phyloP scores from a whole-genome alignment of 768 basidiomycete genomes.

The Lactarius indigo region DNA sequence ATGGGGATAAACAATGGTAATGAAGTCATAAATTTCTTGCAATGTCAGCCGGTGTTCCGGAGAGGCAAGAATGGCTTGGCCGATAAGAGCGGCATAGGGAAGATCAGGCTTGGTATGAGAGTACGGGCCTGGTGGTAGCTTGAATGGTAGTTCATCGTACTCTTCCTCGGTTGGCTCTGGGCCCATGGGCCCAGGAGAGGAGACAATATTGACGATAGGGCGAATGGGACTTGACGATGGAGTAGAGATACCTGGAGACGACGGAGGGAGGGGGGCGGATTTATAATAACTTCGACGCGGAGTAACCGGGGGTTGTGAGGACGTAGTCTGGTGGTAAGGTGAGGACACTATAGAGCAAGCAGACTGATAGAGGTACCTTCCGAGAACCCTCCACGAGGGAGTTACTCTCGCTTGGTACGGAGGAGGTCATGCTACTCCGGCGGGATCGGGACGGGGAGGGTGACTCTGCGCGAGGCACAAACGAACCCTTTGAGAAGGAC shows the following conservation, averaged over 20 bases:
- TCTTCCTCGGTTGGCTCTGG: constrained; percentile 61
- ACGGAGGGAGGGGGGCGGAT: constrained; percentile 50
- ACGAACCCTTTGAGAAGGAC: constrained; percentile 12
- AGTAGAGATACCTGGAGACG: constrained; percentile 58
- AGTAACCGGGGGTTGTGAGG: constrained; percentile 46
- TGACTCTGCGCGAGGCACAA: constrained; percentile 23
- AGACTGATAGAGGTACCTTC: constrained; percentile 31
- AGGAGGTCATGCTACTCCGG: constrained; percentile 23
- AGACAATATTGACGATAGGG: constrained; percentile 67
- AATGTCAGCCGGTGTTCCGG: constrained; percentile 80
- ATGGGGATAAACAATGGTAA: constrained; percentile 89
- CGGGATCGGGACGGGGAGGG: constrained; percentile 26
- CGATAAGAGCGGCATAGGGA: constrained; percentile 94
- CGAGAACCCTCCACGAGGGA: constrained; percentile 28
- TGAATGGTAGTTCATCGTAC: constrained; percentile 66
- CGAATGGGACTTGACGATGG: constrained; percentile 62
- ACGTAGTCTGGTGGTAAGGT: constrained; percentile 29
- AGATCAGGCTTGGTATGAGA: constrained; percentile 74
- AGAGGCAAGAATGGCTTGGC: constrained; percentile 88
- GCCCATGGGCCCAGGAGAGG: constrained; percentile 78
- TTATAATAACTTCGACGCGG: constrained; percentile 41
- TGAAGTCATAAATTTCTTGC: constrained; percentile 96
- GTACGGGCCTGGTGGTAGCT: constrained; percentile 82
- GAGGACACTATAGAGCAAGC: constrained; percentile 31
- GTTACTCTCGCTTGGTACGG: constrained; percentile 22